Base-by-base conservation (phyloP, 2,329 filamentous ascomycete species). In the Colletotrichum siamense region DNA sequence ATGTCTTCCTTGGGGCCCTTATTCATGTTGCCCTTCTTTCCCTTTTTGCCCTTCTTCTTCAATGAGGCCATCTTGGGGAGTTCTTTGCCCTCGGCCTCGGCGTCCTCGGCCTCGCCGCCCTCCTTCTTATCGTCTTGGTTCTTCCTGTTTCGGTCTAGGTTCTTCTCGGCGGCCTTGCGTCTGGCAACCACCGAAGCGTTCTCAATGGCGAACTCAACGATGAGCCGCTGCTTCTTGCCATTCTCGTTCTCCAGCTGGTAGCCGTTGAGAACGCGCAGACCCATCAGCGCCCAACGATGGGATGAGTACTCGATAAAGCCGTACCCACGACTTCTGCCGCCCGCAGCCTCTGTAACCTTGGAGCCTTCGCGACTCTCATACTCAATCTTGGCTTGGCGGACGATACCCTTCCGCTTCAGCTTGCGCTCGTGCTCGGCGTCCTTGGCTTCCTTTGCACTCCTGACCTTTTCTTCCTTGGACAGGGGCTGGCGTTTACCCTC, bases 191-290 rank as follows among this genome's bases (percentile, higher is more conserved):
- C 97, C 82, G 98, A 96, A 1, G 95, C 96, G 81, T 99, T 99
- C 86, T 99, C 97, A 83, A 99, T 98, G 24, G 97, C 96, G 83
- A 99, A 99, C 84, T 99, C 98, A 49, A 96, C 96, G 82, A 99
- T 95, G 68, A 99, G 87, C 15, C 97, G 91, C 85, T 97, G 96
- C 83, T 95, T 96, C 86, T 94, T 95, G 79, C 97, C 96, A 69
- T 91, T 86, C 28, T 88, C 86, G 78, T 90, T 91, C 81, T 90
- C 88, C 22, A 92, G 80, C 36, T 91, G 87, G 75, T 91, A 93
- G 2, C 96, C 96, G 83, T 99, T 99, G 73, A 99, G 89, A 93
- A 95, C 99, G 63, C 97, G 91, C 78, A 99, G 88, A 28, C 95
- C 97, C 95, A 99, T 99, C 52, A 99, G 89, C 16, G 97, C 97